Evolutionary conservation across 2,329 filamentous ascomycete species (phyloP).

Genomic region (Blumeria graminis): DNA sequence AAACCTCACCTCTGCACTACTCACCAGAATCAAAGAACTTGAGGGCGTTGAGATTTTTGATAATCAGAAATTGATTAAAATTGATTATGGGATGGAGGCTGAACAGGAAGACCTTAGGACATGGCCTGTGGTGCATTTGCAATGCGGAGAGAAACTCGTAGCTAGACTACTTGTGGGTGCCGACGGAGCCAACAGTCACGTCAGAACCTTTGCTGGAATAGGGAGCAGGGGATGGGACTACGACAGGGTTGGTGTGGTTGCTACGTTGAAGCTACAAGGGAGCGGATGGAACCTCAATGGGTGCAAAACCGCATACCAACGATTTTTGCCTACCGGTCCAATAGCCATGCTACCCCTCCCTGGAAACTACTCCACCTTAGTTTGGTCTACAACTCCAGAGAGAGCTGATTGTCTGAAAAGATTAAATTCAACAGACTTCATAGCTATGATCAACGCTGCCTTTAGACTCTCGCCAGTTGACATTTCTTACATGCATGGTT

Average conservation of each 20-base stretch:
- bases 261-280: constrained; percentile 52
- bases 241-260: constrained; percentile 68
- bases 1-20: constrained; percentile 60
- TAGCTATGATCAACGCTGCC: constrained; percentile 76
- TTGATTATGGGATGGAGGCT: constrained; percentile 45
- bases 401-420: constrained; percentile 60
- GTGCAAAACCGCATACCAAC: constrained; percentile 67
- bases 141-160: constrained; percentile 37
- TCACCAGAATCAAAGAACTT: constrained; percentile 46
- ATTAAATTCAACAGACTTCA: constrained; percentile 47
- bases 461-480: constrained; percentile 66
- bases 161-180: constrained; percentile 77
- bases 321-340: constrained; percentile 80
- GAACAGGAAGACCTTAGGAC: constrained; percentile 52
- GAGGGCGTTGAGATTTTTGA: constrained; percentile 49
- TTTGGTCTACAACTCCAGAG: constrained; percentile 79
- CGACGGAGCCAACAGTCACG: constrained; percentile 85
- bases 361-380: constrained; percentile 57
- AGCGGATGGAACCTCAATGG: constrained; percentile 28
- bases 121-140: constrained; percentile 67
- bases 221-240: constrained; percentile 84
- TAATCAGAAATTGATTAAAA: constrained; percentile 54
- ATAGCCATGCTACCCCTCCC: constrained; percentile 81
- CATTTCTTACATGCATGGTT: constrained; percentile 57
- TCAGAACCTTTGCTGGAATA: constrained; percentile 73